These are phyloP conservation scores for Linderniella brevidens DNA, from an alignment of 257 asterid species.

Conservation along the genomic window DNA sequence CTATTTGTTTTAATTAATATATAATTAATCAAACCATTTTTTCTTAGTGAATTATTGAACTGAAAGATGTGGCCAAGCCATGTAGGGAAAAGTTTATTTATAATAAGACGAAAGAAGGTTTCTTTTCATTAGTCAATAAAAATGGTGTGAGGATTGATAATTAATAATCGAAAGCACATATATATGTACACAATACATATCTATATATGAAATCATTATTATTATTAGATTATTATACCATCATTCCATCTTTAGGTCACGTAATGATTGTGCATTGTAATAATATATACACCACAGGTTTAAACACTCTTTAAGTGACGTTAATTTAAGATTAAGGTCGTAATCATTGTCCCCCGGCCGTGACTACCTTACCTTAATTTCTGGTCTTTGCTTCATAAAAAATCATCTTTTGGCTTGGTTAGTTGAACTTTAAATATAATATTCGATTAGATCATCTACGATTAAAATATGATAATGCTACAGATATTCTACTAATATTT, in stretches of 20 bases:
- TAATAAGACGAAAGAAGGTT: conserved; percentile 9
- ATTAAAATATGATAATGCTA: too few species aligned
- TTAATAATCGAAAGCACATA: too few species aligned
- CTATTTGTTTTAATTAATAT: neutral
- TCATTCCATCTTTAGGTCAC: neutral
- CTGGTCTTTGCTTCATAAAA: conserved; percentile 20
- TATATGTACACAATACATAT: too few species aligned
- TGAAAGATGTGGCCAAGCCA: conserved; percentile 9
- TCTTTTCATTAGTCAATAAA: conserved; percentile 8
- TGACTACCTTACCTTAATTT: conserved; percentile 37
- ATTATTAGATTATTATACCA: too few species aligned
- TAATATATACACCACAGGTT: neutral
- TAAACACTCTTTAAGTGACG: too few species aligned
- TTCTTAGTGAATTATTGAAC: conserved; percentile 21
- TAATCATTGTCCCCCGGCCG: conserved; percentile 33
- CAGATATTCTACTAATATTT: too few species aligned
- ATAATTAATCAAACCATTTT: conserved; percentile 3
- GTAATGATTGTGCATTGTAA: conserved; percentile 7
- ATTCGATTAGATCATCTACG: too few species aligned
- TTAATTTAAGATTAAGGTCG: conserved; percentile 18
- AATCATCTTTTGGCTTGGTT: conserved; percentile 7
- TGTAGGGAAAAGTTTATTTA: conserved; percentile 5
- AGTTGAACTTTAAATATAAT: too few species aligned
- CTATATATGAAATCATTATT: too few species aligned
- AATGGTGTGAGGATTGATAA: neutral